Evolutionary conservation across 495 filamentous ascomycete genomes (phyloP), one percentile per base, ranked within the genome.

Genomic region (Pseudomonodictys pantanalensis): DNA sequence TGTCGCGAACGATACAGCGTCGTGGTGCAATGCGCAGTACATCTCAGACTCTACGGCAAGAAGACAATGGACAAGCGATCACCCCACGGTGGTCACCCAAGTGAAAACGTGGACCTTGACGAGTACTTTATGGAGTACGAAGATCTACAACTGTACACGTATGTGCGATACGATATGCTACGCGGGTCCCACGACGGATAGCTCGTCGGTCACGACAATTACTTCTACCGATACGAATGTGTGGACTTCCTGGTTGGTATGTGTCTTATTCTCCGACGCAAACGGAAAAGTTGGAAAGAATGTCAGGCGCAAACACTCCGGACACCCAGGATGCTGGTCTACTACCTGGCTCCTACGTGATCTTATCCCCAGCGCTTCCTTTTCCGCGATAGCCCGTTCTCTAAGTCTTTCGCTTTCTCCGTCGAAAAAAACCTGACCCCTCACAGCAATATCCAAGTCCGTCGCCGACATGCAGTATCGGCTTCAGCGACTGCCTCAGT

Each of bases 101-200:
- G 20, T 18, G 38, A 41, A 41, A 5, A 41, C 38, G 12, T 18
- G 38, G 15, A 41, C 15, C 12, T 41, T n/a, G 5, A 41, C 38
- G 38, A 5, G 4, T 18, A 41, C 38, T n/a, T 3, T 41, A 41
- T 41, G 38, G 38, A 3, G 3, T n/a, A n/a, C 38, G 38, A 41
- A 3, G 11, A 33, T 5, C 3, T 48, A 56, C 28, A 46, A 56
- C 42, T 47, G 41, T 29, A 47, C 53, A 1, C 41, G 30, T 18
- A 28, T 25, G 20, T 56, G 53, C 28, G 53, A 35, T 29, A 56
- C 53, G 2, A 56, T 56, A 10, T 47, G 42, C 25, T 56, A 56
- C 29, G 41, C 42, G 17, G 53, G 53, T 35, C 28, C 43, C 3
- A 38, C 41, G 1, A 47, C 53, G 11, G 9, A 12, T 1, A 56